Evolutionary conservation across 371 early-diverging fungal genomes (phyloP), one percentile per base, ranked within the genome.

Genomic region (Mortierella sp.): DNA sequence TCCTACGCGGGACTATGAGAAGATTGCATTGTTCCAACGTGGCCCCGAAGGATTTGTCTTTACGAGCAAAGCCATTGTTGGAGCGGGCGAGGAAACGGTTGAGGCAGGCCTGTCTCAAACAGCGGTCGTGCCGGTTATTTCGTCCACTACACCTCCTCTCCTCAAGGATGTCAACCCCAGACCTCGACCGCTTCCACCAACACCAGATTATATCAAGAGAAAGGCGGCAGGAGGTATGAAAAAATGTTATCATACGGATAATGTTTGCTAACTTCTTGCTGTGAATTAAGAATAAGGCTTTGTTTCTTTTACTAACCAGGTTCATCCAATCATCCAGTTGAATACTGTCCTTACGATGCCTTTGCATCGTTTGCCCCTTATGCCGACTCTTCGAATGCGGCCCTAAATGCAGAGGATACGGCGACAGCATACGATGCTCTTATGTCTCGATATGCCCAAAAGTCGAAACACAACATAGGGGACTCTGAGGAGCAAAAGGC

Each of bases 361-460:
- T 79, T 79, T 53, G 57, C 66, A 23, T 79, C 79, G 1, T 79
- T 79, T 69, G 79, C 79, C 7, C 79, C 79, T 0, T 79, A 72
- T 46, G 52, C 72, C 47, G 79, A 79, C 46, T 72, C 79, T 3
- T 57, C 70, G 21, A 65, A 66, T 21, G 79, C 79, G 2, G 73
- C 72, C 21, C 46, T 79, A 60, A 63, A 72, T 60, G 69, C 79
- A 16, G 73, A 72, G 60, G 79, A 79, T 21, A 79, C 79, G 14
- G 60, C 69, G 7, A 72, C 28, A 14, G 79, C 79, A 23, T 79
- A 72, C 30, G 56, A 29, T 7, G 68, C 73, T 14, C 37, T 79
- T 2, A 26, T 66, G 60, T 47, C 52, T 4, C 64, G 69, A 21
- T 43, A 72, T 29, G 43, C 62, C 21, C 50, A 71, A 48, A 71